Conservation (phyloP, 495 filamentous ascomycete genomes). For the Tetracladium setigerum region DNA sequence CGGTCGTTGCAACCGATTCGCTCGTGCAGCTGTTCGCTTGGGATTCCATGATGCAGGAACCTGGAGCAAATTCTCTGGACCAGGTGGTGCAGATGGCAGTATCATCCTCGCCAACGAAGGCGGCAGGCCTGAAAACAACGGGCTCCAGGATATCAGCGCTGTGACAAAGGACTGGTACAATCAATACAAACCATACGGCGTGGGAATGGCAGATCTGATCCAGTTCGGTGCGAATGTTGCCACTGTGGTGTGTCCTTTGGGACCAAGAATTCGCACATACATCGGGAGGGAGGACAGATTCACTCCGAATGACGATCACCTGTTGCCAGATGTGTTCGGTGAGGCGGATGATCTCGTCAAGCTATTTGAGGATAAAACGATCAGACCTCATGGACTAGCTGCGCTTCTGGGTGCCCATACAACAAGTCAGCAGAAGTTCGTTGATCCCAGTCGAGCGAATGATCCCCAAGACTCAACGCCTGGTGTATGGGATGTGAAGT, state of each 20-base stretch:
- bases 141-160: constrained; percentile 19
- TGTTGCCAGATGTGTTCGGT: constrained; percentile 27
- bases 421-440: constrained; percentile 34
- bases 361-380: constrained; percentile 42
- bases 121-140: constrained; percentile 20
- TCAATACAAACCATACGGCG: constrained; percentile 19
- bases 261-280: constrained; percentile 28
- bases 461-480: constrained; percentile 37
- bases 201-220: constrained; percentile 27
- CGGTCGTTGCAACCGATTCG: constrained; percentile 18
- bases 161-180: constrained; percentile 17
- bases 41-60: constrained; percentile 30
- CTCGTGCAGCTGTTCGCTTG: constrained; percentile 25
- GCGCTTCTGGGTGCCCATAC: constrained; percentile 46
- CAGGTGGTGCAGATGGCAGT: constrained; percentile 27
- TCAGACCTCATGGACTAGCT: constrained; percentile 34
- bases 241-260: constrained; percentile 25
- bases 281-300: constrained; percentile 30
- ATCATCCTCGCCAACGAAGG: constrained; percentile 24
- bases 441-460: constrained; percentile 26
- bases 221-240: constrained; percentile 25
- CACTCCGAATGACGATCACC: constrained; percentile 19
- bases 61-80: constrained; percentile 21
- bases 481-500: constrained; percentile 35
- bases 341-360: constrained; percentile 27